phyloP scores from a whole-genome alignment of 2,329 filamentous ascomycete species.

The Fusarium ramigenum region DNA sequence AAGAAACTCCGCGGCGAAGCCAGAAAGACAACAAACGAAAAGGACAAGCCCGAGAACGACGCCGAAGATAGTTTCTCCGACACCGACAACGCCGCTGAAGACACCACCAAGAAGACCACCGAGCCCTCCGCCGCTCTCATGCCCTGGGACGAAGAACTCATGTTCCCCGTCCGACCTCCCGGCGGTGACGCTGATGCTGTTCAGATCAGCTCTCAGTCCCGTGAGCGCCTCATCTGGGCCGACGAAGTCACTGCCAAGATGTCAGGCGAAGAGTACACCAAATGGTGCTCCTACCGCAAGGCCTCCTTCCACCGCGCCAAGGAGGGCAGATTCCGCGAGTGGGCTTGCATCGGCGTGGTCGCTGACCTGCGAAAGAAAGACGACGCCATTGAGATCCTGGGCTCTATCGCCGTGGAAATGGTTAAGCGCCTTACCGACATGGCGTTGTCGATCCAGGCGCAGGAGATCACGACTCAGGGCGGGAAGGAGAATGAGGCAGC shows the following conservation, averaged over 20 bases:
- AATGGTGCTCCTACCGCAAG: constrained; percentile 96
- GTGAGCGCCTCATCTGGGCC: constrained; percentile 90
- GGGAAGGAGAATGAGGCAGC: neutral
- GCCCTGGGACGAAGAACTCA: constrained; percentile 91
- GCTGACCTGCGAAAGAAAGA: constrained; percentile 96
- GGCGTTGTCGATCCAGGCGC: constrained; percentile 86
- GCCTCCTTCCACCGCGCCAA: constrained; percentile 98
- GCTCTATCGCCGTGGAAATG: constrained; percentile 97
- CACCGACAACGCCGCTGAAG: constrained; percentile 66
- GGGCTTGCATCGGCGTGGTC: constrained; percentile 93
- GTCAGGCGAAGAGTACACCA: constrained; percentile 96
- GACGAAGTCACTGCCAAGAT: constrained; percentile 96
- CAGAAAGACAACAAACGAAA: constrained; percentile 1
- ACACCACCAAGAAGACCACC: constrained; percentile 64
- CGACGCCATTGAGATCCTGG: constrained; percentile 95
- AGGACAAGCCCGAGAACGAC: constrained; percentile 84
- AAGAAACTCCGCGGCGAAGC: constrained; percentile 97
- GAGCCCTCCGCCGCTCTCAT: constrained; percentile 92
- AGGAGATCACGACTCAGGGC: neutral
- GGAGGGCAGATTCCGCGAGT: constrained; percentile 93
- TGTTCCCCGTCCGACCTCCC: constrained; percentile 88
- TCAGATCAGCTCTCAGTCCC: constrained; percentile 78
- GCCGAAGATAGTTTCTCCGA: constrained; percentile 73
- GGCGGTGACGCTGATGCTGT: constrained; percentile 60
- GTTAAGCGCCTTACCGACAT: constrained; percentile 95